Base-by-base conservation (phyloP, 306 rosid species). In the Vigna radiata region DNA sequence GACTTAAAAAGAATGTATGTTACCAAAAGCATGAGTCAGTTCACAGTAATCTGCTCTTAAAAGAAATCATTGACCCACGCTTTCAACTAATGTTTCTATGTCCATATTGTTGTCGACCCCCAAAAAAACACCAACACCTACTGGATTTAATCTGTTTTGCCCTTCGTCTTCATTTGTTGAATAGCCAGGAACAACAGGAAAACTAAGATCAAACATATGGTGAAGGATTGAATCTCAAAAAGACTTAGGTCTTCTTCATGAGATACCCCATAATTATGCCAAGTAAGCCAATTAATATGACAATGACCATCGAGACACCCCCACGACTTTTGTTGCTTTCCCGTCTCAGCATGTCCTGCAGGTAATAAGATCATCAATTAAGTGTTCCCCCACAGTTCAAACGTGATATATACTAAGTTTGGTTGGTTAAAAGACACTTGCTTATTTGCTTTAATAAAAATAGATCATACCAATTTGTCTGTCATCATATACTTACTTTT, bases 311-410 rank as follows among this genome's bases (percentile, higher is more conserved):
- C 6, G 96, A 88, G 44, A 85, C 77, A 8, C 96, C 90, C 29
- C 93, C 90, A 43, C 70, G 81, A 68, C 44, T 95, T 87, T 86
- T 88, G 79, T 60, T 70, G 84, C 86, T 70, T 79, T 89, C 87
- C 16, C 89, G 92, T 86, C 69, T 90, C 91, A 95, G 83, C 63
- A 90, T 79, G 52, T 92, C 97, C 98, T 95, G 85, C 89, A 86
- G 56, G 44, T 61, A 53, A 61, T 31, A 79, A 66, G 54, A 75
- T 72, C 43, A 59, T 50, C 29, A 18, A 66, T 56, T 63, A 11
- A 72, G 61, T 19, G 6, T 61, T 18, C 13, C 50, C 56, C n/a
- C 72, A 31, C 72, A 31, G 73, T 69, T 64, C 58, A 71, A 69
- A 56, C 64, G 47, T n/a, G 64, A 53, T 71, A 33, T 21, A 68